A percentile compares a stretch with the other conserved stretches of the same genome.
Evolutionary conservation across 2,329 filamentous ascomycete species (phyloP).

Genomic region (Colletotrichum somersetense): DNA sequence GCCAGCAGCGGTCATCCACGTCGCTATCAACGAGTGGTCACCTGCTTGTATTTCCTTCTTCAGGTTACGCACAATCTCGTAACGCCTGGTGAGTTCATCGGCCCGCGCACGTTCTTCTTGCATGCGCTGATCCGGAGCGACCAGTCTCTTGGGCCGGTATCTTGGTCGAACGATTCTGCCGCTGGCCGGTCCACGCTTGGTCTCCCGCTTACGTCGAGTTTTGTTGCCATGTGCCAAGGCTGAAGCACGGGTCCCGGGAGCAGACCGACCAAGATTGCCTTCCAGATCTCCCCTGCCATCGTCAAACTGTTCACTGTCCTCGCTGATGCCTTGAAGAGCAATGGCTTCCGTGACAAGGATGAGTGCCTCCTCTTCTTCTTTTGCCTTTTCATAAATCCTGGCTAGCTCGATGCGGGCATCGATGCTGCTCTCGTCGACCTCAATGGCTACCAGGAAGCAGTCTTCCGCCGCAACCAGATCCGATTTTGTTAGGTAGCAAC

Average conservation of each 20-base stretch:
- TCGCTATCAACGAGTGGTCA: constrained; percentile 57
- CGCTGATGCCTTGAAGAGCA: constrained; percentile 67
- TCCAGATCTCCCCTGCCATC: not conserved
- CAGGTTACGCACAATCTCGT: constrained; percentile 58
- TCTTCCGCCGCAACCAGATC: constrained; percentile 79
- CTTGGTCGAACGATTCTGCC: constrained; percentile 48
- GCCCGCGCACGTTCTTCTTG: constrained; percentile 60
- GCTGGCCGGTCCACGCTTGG: constrained; percentile 42
- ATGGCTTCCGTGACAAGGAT: constrained; percentile 83
- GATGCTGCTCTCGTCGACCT: constrained; percentile 78
- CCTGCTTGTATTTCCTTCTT: constrained; percentile 57
- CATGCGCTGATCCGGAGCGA: constrained; percentile 58
- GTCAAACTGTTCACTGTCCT: constrained; percentile 46
- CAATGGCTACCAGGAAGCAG: constrained; percentile 80
- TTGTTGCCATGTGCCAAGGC: constrained; percentile 18
- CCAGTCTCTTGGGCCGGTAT: constrained; percentile 61
- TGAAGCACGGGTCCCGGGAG: constrained; percentile 9
- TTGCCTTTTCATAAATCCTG: constrained; percentile 83
- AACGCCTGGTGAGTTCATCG: constrained; percentile 56
- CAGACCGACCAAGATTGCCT: not conserved
- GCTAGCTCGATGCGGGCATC: constrained; percentile 84
- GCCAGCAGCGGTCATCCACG: constrained; percentile 71
- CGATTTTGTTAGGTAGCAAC: constrained; percentile 76
- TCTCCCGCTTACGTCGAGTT: constrained; percentile 30
- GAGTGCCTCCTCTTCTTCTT: constrained; percentile 81